These are phyloP conservation scores for Penicillium sp. DNA, from an alignment of 2,329 filamentous ascomycete species.

Conservation along the genomic window DNA sequence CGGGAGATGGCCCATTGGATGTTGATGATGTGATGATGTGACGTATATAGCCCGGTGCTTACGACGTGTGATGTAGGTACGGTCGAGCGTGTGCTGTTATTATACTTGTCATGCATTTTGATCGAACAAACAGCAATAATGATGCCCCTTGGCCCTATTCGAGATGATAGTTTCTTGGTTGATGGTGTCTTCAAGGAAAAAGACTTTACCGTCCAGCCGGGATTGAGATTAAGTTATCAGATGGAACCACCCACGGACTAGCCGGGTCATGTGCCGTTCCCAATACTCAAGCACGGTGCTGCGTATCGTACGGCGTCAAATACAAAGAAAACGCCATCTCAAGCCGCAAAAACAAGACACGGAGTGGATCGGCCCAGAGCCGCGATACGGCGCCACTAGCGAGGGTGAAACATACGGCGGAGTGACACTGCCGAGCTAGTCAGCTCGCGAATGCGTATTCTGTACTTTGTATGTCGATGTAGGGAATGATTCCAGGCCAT, in stretches of 20 bases:
- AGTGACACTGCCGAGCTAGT: neutral
- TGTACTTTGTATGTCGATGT: neutral
- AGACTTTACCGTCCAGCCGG: neutral
- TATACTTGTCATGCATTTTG: neutral
- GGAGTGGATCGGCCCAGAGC: neutral
- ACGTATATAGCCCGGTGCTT: constrained; percentile 3
- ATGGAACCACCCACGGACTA: constrained; percentile 5
- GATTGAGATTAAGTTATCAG: constrained; percentile 17
- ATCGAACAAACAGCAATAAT: neutral
- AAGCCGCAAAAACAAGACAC: neutral
- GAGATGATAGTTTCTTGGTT: no score
- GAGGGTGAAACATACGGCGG: neutral
- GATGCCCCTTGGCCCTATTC: neutral
- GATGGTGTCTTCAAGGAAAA: neutral
- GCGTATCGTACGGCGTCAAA: neutral
- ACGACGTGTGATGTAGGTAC: neutral
- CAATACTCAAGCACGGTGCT: neutral
- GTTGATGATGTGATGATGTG: constrained; percentile 12
- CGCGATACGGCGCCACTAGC: neutral
- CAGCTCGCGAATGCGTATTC: neutral
- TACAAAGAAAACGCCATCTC: neutral
- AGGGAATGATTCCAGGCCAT: neutral
- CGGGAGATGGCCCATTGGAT: neutral
- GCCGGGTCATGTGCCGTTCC: neutral
- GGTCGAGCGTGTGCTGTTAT: neutral